phyloP scores from a whole-genome alignment of 2,329 filamentous ascomycete genomes.

The Clathrospora elynae region DNA sequence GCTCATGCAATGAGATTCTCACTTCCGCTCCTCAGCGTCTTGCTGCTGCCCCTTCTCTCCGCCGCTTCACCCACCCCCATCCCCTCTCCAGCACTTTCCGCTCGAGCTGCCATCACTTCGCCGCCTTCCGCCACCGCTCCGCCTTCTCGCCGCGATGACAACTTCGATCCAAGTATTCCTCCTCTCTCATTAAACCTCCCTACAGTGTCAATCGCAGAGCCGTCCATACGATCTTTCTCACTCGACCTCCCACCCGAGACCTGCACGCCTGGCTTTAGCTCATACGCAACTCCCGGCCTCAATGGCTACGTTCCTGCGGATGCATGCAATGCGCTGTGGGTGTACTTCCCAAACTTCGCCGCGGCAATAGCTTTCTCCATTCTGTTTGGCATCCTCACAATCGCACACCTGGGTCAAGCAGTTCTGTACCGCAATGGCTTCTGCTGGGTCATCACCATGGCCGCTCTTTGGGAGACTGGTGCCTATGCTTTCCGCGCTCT shows the following conservation, averaged over 20 bases:
- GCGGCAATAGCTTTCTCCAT: conserved; percentile 27
- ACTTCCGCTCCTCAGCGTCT: conserved; percentile 17
- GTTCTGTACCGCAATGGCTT: conserved; percentile 38
- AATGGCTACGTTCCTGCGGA: conserved; percentile 28
- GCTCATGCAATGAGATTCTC: conserved; percentile 18
- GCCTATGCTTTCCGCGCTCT: conserved; percentile 50
- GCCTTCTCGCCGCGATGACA: conserved; percentile 17
- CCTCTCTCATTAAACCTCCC: conserved; percentile 20
- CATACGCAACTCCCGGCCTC: conserved; percentile 24
- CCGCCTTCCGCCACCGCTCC: conserved; percentile 9
- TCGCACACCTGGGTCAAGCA: conserved; percentile 25
- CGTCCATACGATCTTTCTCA: conserved; percentile 13
- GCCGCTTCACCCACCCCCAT: conserved; percentile 14
- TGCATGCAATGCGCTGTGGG: conserved; percentile 29
- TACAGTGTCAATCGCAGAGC: conserved; percentile 14
- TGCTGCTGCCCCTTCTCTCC: conserved; percentile 18
- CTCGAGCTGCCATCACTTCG: conserved; percentile 9
- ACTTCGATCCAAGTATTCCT: conserved; percentile 14
- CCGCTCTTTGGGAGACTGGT: conserved; percentile 50
- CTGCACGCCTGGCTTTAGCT: conserved; percentile 21
- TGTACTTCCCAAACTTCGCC: conserved; percentile 27
- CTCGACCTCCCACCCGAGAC: conserved; percentile 19
- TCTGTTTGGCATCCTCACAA: conserved; percentile 27
- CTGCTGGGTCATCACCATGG: conserved; percentile 53
- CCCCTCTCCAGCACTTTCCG: conserved; percentile 7